Evolutionary conservation across 192 early-diverging fungal species (phyloP), one percentile per base, ranked within the genome.

Genomic region (Linnemannia elongata): DNA sequence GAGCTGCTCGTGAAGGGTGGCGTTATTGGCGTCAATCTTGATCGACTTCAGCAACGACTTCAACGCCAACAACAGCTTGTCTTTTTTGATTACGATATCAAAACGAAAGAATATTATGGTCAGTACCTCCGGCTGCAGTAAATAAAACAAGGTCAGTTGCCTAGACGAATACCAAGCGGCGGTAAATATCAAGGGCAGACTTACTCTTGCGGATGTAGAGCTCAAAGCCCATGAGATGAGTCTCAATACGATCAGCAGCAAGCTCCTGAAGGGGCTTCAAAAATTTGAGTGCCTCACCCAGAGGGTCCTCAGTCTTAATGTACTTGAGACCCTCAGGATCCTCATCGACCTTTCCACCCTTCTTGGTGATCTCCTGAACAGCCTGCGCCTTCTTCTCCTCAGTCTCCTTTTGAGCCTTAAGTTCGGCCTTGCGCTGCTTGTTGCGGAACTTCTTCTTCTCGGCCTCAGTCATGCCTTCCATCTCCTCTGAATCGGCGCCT

Each of bases 361-460:
- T 89, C 88, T 92, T 89, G 33, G 72, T 55, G 30, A 89, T 75
- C 30, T 92, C 88, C 42, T 91, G 88, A 49, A 91, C 89, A 6
- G 80, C 79, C 66, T 81, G 82, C 10, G 79, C 82, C 68, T 92
- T 92, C 77, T 89, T 91, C 49, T 88, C 90, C 66, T 93, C 90
- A 7, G 82, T 78, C 30, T 91, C 90, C 73, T 91, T 88, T 77
- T 90, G 89, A 45, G 82, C 89, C 89, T 94, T 94, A 41, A 94
- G 81, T 12, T 94, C 95, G 5, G 95, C 94, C 81, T 96, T 97
- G 49, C 94, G 91, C 12, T 93, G 93, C 84, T 96, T 97, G 54
- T 91, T 94, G 30, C 91, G 90, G 20, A 93, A 93, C 85, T 97
- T 96, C 81, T 96, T 96, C 79, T 92, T 92, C 72, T 97, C 96